These are phyloP conservation scores for Phyllosticta citrichinensis DNA, from an alignment of 2,329 filamentous ascomycete genomes.

Conservation along the genomic window DNA sequence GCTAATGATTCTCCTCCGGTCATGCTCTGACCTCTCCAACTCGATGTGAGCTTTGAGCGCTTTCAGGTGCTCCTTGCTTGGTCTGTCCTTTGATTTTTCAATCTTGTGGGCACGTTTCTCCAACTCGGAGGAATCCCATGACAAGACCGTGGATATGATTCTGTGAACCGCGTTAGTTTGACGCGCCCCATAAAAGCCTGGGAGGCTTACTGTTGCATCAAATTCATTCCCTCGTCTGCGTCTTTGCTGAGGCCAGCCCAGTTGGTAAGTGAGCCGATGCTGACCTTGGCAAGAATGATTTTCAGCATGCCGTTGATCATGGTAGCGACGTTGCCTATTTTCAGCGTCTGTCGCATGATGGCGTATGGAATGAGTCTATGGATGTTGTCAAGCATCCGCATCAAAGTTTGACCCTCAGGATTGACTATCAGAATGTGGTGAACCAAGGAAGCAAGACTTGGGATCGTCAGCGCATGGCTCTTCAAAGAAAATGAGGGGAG, in stretches of 20 bases:
- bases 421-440: constrained; percentile 65
- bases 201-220: constrained; percentile 50
- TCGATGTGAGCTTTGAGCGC: constrained; percentile 51
- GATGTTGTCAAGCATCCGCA: constrained; percentile 60
- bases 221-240: constrained; percentile 69
- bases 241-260: constrained; percentile 66
- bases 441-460: constrained; percentile 60
- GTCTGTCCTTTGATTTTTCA: constrained; percentile 50
- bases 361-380: constrained; percentile 64
- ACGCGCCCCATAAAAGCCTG: neutral
- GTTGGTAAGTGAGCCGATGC: constrained; percentile 63
- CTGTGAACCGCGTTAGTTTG: constrained; percentile 26
- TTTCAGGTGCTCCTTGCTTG: constrained; percentile 51
- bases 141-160: constrained; percentile 62
- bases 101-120: constrained; percentile 55
- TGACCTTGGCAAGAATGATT: constrained; percentile 67
- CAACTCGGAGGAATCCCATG: constrained; percentile 64
- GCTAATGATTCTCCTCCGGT: constrained; percentile 49
- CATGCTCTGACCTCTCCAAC: constrained; percentile 45
- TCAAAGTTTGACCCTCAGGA: constrained; percentile 63
- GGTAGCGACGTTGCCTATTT: constrained; percentile 67
- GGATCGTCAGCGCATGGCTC: neutral
- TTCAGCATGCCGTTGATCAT: constrained; percentile 71
- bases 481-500: neutral
- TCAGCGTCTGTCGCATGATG: constrained; percentile 61